These are phyloP conservation scores for Cochlearia excelsa DNA, from an alignment of 345 rosid genomes.

Conservation along the genomic window DNA sequence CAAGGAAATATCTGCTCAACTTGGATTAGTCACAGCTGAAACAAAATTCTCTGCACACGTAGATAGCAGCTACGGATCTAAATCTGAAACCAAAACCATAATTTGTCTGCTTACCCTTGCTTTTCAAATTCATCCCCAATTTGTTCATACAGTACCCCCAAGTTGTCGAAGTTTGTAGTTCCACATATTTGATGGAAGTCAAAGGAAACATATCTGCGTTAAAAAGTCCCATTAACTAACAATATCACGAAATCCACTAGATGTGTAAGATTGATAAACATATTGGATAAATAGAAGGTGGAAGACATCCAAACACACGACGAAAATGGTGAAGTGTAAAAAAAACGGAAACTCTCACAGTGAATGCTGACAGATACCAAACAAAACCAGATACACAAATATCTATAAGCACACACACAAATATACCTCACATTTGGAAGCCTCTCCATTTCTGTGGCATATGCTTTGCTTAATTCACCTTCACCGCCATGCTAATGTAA, in stretches of 20 bases:
- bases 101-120: constrained; percentile 67
- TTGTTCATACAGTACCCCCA: constrained; percentile 64
- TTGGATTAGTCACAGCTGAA: constrained; percentile 50
- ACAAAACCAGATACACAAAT: background rate
- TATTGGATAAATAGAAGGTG: constrained; percentile 14
- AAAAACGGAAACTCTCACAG: background rate
- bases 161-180: constrained; percentile 72
- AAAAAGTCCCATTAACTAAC: constrained; percentile 18
- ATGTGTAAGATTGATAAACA: background rate
- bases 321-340: background rate
- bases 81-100: constrained; percentile 12
- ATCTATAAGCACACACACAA: constrained; percentile 4
- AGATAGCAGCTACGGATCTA: constrained; percentile 29
- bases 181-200: constrained; percentile 91
- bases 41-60: constrained; percentile 38
- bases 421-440: constrained; percentile 85
- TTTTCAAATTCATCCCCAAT: constrained; percentile 67
- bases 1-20: constrained; percentile 84
- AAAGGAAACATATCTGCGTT: constrained; percentile 71
- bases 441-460: constrained; percentile 73
- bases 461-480: constrained; percentile 76
- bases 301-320: constrained; percentile 5
- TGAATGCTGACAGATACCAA: background rate
- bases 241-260: background rate
- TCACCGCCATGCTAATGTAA: constrained; percentile 77